Base-by-base conservation (phyloP, 768 basidiomycete species). In the Termitomyces sp. region DNA sequence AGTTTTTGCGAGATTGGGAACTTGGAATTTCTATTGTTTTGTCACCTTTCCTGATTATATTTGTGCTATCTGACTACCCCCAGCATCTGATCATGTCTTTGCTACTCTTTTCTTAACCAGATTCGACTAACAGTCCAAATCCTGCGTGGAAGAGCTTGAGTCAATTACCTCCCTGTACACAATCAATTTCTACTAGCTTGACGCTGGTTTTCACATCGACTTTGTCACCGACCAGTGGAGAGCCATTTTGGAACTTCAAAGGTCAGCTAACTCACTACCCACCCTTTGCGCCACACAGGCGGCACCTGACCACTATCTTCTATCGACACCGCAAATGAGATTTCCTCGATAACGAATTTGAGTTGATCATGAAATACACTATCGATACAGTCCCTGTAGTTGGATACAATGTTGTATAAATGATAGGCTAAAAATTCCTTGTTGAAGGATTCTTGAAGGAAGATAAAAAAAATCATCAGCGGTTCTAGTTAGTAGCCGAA, bases 371-470 rank as follows among this genome's bases (percentile, higher is more conserved):
- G 37, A 20, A 37, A 36, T 39, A 52, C 46, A 52, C 12, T 56
- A 56, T 39, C 26, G 45, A 59, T 62, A 62, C 58, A 59, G 48
- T 48, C n/a, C 46, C 51, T 75, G 73, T 74, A 76, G 73, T 75
- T 76, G 74, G 75, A 77, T 76, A 76, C 75, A 76, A 59, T 51
- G 69, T 60, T 41, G 55, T 57, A 64, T 64, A 63, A 53, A 50
- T 60, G 22, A 52, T 37, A 63, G 56, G n/a, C 55, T 59, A 62
- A 60, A 41, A 55, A 57, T 56, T 69, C 69, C 70, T 60, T 72
- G 73, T 74, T 72, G 70, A 67, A 73, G 69, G 67, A 20, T 41
- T 20, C 18, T 39, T 39, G 8, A 20, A 10, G 4, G 13, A 65
- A 51, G 20, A 42, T 13, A 34, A 9, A 37, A 18, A 51, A 39